Percentiles rank a stretch among this genome's conserved stretches.
Evolutionary conservation across 108 stramenopile genomes (phyloP).

Genomic region (Phaeodactylum tricornutum): DNA sequence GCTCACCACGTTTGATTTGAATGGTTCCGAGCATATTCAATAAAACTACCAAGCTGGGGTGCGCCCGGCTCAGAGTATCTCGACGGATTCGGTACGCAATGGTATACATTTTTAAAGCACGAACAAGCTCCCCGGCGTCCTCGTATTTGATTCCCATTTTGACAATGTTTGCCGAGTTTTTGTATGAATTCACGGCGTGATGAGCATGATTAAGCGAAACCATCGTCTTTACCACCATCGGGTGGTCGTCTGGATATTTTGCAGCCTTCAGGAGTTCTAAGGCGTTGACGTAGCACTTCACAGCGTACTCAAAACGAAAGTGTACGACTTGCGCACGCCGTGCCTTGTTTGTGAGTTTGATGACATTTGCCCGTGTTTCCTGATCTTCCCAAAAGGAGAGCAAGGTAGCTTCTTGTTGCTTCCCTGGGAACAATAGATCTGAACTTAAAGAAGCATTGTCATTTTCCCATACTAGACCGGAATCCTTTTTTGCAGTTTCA

Average conservation of each 20-base stretch:
- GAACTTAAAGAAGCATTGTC: conserved; percentile 10
- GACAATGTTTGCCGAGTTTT: conserved; percentile 71
- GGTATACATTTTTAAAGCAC: conserved; percentile 76
- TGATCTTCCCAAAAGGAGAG: conserved; percentile 31
- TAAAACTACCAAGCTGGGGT: conserved; percentile 62
- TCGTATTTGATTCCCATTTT: conserved; percentile 76
- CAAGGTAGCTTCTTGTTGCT: neutral
- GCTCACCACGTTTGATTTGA: conserved; percentile 66
- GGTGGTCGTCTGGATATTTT: conserved; percentile 45
- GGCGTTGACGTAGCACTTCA: conserved; percentile 61
- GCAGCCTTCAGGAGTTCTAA: conserved; percentile 38
- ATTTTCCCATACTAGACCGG: conserved; percentile 43
- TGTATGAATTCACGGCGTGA: conserved; percentile 46
- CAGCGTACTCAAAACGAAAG: conserved; percentile 65
- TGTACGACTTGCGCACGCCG: conserved; percentile 37
- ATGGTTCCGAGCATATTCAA: conserved; percentile 78
- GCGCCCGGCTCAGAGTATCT: conserved; percentile 51
- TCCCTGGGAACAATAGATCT: conserved; percentile 19
- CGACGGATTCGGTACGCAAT: conserved; percentile 78
- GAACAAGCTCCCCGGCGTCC: conserved; percentile 41
- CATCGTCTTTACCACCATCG: conserved; percentile 33
- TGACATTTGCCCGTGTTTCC: conserved; percentile 19
- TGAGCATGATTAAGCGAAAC: conserved; percentile 52
- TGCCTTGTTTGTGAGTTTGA: conserved; percentile 42
- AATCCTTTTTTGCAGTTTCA: conserved; percentile 15